Evolutionary conservation across 31 red algal species (phyloP).

Genomic region (Endocladia muricata): DNA sequence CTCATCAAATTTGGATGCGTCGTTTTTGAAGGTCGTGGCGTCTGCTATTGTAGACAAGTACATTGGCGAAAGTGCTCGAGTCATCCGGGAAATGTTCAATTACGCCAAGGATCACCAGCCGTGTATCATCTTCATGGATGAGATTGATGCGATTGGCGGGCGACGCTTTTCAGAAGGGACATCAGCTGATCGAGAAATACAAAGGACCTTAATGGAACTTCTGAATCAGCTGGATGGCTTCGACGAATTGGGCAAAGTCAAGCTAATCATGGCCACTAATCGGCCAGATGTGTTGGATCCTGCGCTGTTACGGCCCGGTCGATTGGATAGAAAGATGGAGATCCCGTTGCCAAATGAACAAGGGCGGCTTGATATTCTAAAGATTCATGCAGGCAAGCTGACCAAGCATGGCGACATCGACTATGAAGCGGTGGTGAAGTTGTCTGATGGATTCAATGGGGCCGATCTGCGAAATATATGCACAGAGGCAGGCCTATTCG

Average conservation of each 20-base stretch:
- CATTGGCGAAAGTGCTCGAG: slow-evolving; percentile 97
- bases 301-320: slow-evolving; percentile 93
- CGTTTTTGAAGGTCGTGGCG: slow-evolving; percentile 98
- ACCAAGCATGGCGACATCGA: slow-evolving; percentile 97
- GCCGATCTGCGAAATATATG: slow-evolving; percentile 99
- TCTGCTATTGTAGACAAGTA: slow-evolving; percentile 99
- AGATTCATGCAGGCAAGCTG: slow-evolving; percentile 92
- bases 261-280: slow-evolving; percentile 99
- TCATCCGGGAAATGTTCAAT: slow-evolving; percentile 99
- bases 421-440: slow-evolving; percentile 95
- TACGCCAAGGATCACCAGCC: slow-evolving; percentile 97
- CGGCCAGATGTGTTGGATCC: slow-evolving; percentile 98
- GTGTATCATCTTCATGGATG: slow-evolving; percentile 99
- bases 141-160: slow-evolving; percentile 99
- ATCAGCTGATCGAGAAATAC: slow-evolving; percentile 99
- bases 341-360: slow-evolving; percentile 98
- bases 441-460: slow-evolving; percentile 99
- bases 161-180: slow-evolving; percentile 98
- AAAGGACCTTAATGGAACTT: slow-evolving; percentile 98
- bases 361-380: slow-evolving; percentile 96
- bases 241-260: slow-evolving; percentile 97
- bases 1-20: slow-evolving; percentile 91
- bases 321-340: slow-evolving; percentile 99
- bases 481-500: slow-evolving; percentile 99
- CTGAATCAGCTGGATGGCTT: slow-evolving; percentile 99